Percentiles rank a stretch among this genome's conserved stretches.
Conservation (phyloP, 1,284 basidiomycete species). For the Moesziomyces parantarcticus region DNA sequence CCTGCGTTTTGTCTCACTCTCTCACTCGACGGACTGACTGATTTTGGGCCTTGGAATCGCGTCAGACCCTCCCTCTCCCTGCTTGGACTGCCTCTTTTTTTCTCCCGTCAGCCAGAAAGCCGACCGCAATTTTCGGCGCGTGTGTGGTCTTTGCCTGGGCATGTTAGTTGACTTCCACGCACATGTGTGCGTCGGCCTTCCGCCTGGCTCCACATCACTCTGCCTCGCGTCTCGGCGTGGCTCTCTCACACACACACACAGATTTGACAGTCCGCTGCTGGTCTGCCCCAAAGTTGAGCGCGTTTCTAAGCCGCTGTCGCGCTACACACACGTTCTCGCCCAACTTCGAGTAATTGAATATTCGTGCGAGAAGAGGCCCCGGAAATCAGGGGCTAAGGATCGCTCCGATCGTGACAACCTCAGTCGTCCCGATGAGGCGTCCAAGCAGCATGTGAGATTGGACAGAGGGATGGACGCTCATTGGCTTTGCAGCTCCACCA, state of each 20-base stretch:
- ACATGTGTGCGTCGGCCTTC: background rate
- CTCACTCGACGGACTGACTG: no score
- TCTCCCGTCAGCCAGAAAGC: no score
- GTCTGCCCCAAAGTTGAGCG: slow-evolving; percentile 35
- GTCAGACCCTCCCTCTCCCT: no score
- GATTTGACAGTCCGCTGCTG: slow-evolving; percentile 21
- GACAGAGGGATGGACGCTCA: background rate
- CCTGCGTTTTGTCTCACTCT: background rate
- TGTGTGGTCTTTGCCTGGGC: background rate
- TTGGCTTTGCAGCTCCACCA: background rate
- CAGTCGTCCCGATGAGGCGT: no score
- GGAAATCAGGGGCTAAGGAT: background rate
- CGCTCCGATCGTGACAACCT: background rate
- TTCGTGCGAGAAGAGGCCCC: slow-evolving; percentile 6
- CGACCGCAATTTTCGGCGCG: background rate
- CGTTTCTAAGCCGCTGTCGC: slow-evolving; percentile 13
- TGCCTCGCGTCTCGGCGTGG: background rate
- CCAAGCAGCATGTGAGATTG: background rate
- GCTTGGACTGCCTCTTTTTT: no score
- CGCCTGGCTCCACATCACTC: background rate
- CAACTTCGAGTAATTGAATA: background rate
- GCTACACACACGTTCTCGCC: slow-evolving; percentile 11
- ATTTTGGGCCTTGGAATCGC: no score
- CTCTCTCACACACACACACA: background rate
- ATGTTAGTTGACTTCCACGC: background rate